These are phyloP conservation scores for Scheffersomyces ergatensis DNA, from an alignment of 805 yeast species.

Conservation along the genomic window DNA sequence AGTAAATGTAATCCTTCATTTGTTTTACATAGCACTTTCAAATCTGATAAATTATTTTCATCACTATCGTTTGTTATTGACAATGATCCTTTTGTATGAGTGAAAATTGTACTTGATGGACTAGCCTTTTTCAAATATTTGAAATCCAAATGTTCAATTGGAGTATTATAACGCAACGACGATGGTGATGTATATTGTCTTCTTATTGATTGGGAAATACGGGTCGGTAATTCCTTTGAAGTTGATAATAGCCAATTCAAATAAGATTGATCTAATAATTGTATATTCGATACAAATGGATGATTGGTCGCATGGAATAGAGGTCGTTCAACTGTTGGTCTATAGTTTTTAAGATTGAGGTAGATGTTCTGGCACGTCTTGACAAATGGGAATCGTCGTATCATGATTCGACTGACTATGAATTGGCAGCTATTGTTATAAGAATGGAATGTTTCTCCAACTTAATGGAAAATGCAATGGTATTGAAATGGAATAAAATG, in stretches of 20 bases:
- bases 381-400: constrained; percentile 16
- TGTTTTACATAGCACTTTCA: not conserved
- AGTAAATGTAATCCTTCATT: not conserved
- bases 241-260: constrained; percentile 13
- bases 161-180: too few species aligned
- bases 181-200: not conserved
- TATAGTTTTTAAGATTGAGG: constrained; percentile 10
- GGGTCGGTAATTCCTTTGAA: constrained; percentile 8
- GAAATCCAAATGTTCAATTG: not conserved
- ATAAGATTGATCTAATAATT: constrained; percentile 14
- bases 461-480: too few species aligned
- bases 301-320: constrained; percentile 12
- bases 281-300: constrained; percentile 18
- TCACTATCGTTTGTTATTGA: not conserved
- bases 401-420: too few species aligned
- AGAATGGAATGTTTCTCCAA: too few species aligned
- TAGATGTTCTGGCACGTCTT: constrained; percentile 14
- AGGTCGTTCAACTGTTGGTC: constrained; percentile 7
- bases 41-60: not conserved
- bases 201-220: not conserved
- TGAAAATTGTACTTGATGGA: not conserved
- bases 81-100: not conserved
- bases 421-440: too few species aligned
- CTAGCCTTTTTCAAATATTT: not conserved
- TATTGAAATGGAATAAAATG: too few species aligned